These are phyloP conservation scores for Trichocladium antarcticum DNA, from an alignment of 495 filamentous ascomycete genomes.

Conservation along the genomic window DNA sequence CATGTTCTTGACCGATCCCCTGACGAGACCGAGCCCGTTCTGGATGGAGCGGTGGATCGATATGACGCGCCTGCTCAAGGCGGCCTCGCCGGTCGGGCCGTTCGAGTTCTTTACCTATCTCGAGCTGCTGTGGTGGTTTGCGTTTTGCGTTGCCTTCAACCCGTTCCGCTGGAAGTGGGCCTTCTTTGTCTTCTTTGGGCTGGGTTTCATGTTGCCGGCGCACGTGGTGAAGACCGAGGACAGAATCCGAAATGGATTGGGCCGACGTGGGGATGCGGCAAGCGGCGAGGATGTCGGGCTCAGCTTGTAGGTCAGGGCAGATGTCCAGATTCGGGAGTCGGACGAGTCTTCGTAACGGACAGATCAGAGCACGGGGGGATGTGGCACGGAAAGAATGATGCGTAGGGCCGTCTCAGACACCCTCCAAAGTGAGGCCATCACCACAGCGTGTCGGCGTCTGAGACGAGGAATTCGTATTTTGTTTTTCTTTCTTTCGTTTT, in stretches of 20 bases:
- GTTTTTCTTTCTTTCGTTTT: background rate
- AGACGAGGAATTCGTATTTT: background rate
- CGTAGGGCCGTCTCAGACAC: too few species aligned
- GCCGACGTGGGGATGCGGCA: background rate
- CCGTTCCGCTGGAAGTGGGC: slow-evolving; percentile 79
- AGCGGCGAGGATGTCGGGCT: slow-evolving; percentile 12
- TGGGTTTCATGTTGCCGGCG: slow-evolving; percentile 55
- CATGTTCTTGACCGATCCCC: slow-evolving; percentile 73
- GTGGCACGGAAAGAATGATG: too few species aligned
- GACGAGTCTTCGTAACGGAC: too few species aligned
- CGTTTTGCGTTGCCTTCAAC: slow-evolving; percentile 65
- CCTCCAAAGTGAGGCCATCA: too few species aligned
- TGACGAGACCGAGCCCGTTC: slow-evolving; percentile 55
- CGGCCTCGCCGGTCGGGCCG: slow-evolving; percentile 52
- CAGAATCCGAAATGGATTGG: slow-evolving; percentile 37
- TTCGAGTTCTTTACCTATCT: slow-evolving; percentile 86
- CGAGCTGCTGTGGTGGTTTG: slow-evolving; percentile 76
- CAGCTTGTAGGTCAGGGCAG: slow-evolving; percentile 12
- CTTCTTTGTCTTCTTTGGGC: slow-evolving; percentile 66
- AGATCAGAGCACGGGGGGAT: too few species aligned
- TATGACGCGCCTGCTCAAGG: slow-evolving; percentile 67
- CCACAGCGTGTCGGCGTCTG: background rate
- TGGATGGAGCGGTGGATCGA: slow-evolving; percentile 83
- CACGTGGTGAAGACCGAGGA: slow-evolving; percentile 57
- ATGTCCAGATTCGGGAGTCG: too few species aligned